Evolutionary conservation across 2,329 filamentous ascomycete genomes (phyloP), one percentile per base, ranked within the genome.

Genomic region (Fusarium staphyleae): DNA sequence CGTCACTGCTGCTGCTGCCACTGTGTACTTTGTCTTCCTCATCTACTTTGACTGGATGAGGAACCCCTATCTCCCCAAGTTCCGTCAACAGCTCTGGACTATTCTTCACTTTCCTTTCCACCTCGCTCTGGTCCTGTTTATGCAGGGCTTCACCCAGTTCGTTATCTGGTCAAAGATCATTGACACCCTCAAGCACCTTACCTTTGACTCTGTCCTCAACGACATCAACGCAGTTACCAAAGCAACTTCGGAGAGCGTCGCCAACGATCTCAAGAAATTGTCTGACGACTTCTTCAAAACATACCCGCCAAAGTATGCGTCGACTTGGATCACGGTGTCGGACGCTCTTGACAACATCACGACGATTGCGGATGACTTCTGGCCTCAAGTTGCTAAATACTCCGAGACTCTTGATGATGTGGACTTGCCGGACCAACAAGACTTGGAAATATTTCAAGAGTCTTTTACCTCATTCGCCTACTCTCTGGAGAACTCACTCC

Each of bases 31-130:
- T 36, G 69, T 79, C 43, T 80, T 78, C 62, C 72, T 79, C 46
- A 65, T 78, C 29, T 79, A 80, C 55, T 80, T 88, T 47, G 77
- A 88, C 60, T 88, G 84, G 82, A 84, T 87, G 70, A 86, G 87
- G 66, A 84, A 84, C 43, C 80, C 85, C 52, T 78, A 86, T 26
- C 82, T 79, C 76, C 69, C 82, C 70, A 52, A 77, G 69, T 74
- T 84, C 37, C 79, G 82, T 4, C 86, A 88, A 59, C 82, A 86
- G 43, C 70, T 84, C 45, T 86, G 82, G 83, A 77, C 80, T 0
- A 50, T 76, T 2, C 68, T 84, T 1, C 86, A 88, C 70, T 83
- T 87, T 53, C 85, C 85, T 0, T 83, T 88, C 62, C 85, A 89
- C 59, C 77, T 87, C 2, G 74, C 81, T 5, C 78, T 89, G 26